A percentile compares a stretch with the other conserved stretches of the same genome.
These are phyloP conservation scores for Pythium volutum DNA, from an alignment of 352 stramenopile genomes.

Conservation along the genomic window DNA sequence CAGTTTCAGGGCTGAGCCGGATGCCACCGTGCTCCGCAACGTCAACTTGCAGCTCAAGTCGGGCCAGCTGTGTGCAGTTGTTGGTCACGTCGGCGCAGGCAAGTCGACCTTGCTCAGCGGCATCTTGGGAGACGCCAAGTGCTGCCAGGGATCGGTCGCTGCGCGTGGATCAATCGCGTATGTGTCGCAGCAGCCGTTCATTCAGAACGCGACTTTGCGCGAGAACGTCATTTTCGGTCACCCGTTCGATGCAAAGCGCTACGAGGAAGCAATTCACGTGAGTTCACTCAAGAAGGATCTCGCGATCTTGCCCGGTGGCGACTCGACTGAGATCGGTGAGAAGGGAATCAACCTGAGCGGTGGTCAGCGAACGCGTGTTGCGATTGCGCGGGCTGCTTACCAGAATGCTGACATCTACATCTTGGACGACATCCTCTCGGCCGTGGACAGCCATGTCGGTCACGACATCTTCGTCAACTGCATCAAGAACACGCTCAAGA, in stretches of 20 bases:
- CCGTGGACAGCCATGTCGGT: conserved; percentile 96
- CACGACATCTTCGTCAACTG: conserved; percentile 94
- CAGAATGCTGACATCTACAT: conserved; percentile 93
- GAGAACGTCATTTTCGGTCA: conserved; percentile 51
- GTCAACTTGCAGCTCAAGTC: conserved; percentile 69
- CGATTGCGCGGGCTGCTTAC: conserved; percentile 94
- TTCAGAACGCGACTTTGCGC: conserved; percentile 46
- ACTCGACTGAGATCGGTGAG: conserved; percentile 97
- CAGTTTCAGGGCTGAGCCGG: conserved; percentile 44
- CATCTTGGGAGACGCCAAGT: conserved; percentile 41
- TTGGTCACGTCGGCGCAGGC: conserved; percentile 70
- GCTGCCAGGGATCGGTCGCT: conserved; percentile 24
- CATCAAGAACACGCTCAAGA: conserved; percentile 81
- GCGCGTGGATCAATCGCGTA: conserved; percentile 48
- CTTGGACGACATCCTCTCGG: conserved; percentile 95
- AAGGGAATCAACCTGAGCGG: conserved; percentile 97
- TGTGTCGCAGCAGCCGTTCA: conserved; percentile 55
- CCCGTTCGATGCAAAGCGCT: conserved; percentile 35
- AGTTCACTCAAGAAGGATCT: conserved; percentile 87
- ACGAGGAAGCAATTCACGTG: conserved; percentile 51
- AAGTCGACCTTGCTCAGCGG: conserved; percentile 71
- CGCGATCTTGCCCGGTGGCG: conserved; percentile 86
- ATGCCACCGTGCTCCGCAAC: conserved; percentile 35
- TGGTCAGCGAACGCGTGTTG: conserved; percentile 93
- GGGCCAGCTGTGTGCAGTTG: conserved; percentile 73